Conservation (phyloP, 495 filamentous ascomycete species). For the Penicillium herquei region DNA sequence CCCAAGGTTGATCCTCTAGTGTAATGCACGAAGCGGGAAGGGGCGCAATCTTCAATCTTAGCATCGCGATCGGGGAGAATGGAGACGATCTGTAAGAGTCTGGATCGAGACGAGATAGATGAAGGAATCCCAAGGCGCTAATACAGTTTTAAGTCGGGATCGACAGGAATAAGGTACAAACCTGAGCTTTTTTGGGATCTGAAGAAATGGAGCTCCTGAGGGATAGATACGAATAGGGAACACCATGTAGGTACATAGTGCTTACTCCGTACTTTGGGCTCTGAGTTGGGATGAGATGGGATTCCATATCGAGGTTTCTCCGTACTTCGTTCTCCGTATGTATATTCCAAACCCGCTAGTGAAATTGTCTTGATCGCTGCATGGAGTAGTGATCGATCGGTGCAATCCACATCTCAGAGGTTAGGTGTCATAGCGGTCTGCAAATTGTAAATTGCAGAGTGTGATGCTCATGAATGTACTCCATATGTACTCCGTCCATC, state of each 20-base stretch:
- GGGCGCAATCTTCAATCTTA: not conserved
- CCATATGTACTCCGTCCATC: too few species aligned
- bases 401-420: conserved; percentile 3
- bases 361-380: not conserved
- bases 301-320: not conserved
- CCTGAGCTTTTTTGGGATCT: too few species aligned
- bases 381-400: conserved; percentile 2
- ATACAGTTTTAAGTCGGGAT: not conserved
- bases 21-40: conserved; percentile 20
- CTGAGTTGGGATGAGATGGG: too few species aligned
- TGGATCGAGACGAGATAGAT: not conserved
- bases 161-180: too few species aligned
- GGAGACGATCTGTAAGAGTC: conserved; percentile 9
- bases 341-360: not conserved
- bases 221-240: too few species aligned
- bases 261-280: not conserved
- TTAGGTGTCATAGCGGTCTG: conserved; percentile 1
- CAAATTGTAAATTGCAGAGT: too few species aligned
- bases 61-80: conserved; percentile 15
- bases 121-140: not conserved
- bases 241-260: not conserved
- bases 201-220: too few species aligned
- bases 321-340: not conserved
- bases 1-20: conserved; percentile 14
- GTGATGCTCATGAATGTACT: too few species aligned